These are phyloP conservation scores for Macaranga tanarius DNA, from an alignment of 441 rosid species.

Conservation along the genomic window DNA sequence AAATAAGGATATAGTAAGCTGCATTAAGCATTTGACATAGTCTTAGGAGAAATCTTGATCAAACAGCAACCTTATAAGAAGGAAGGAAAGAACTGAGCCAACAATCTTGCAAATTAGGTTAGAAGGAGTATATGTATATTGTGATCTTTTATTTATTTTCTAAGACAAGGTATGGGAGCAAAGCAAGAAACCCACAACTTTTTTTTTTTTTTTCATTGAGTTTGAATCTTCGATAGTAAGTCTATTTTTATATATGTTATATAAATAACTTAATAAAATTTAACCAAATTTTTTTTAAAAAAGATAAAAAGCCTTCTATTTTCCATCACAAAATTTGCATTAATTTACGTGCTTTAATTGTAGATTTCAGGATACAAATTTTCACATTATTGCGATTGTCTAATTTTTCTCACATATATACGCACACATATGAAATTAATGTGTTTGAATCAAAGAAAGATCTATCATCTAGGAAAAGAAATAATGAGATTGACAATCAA, in stretches of 20 bases:
- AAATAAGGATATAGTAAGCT: conserved; percentile 13
- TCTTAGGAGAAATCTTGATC: conserved; percentile 27
- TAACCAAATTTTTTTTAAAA: no score
- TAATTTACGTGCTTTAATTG: not conserved
- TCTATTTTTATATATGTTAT: not conserved
- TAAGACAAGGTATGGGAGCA: conserved; percentile 30
- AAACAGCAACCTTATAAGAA: conserved; percentile 23
- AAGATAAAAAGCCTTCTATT: no score
- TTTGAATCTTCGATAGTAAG: conserved; percentile 29
- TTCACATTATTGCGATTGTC: no score
- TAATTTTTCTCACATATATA: no score
- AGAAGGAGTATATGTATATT: conserved; percentile 26
- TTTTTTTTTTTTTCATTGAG: not conserved
- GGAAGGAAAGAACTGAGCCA: conserved; percentile 19
- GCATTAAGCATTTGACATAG: conserved; percentile 28
- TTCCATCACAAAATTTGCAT: not conserved
- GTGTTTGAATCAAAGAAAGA: no score
- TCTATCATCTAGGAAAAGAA: no score
- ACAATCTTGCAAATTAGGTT: conserved; percentile 32
- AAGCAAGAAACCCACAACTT: no score
- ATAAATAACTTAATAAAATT: no score
- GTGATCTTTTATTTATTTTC: conserved; percentile 32
- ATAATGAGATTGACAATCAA: no score
- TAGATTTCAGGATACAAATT: not conserved
- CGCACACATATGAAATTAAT: no score